Conservation (phyloP, 257 asterid genomes). For the Apocynum venetum region DNA sequence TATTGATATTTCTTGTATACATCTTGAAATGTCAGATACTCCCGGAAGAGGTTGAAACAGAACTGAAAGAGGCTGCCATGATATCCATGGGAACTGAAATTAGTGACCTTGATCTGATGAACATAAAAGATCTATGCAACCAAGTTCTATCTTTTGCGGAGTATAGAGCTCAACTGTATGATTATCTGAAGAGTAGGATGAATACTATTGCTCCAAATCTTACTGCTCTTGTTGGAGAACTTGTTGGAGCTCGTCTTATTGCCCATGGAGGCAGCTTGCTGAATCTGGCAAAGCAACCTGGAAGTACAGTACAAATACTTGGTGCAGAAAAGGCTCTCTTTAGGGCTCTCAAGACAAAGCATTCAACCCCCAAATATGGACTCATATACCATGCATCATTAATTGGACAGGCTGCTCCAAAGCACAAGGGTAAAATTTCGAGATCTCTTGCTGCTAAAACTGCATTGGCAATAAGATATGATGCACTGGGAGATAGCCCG, state of each 20-base stretch:
- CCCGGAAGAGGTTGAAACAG: conserved; percentile 73
- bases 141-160: conserved; percentile 83
- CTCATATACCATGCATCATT: conserved; percentile 90
- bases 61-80: conserved; percentile 73
- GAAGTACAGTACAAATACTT: conserved; percentile 89
- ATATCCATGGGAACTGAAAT: conserved; percentile 98
- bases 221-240: conserved; percentile 92
- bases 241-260: conserved; percentile 91
- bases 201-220: conserved; percentile 91
- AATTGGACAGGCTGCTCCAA: conserved; percentile 92
- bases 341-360: conserved; percentile 87
- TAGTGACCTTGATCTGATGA: conserved; percentile 76
- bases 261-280: conserved; percentile 93
- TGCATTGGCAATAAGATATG: conserved; percentile 75
- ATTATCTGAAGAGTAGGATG: conserved; percentile 85
- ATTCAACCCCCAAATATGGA: conserved; percentile 87
- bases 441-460: conserved; percentile 86
- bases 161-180: conserved; percentile 79
- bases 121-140: conserved; percentile 76
- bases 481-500: conserved; percentile 75
- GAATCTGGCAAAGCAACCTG: conserved; percentile 95
- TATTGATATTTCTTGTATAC: neutral
- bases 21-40: conserved; percentile 41
- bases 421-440: conserved; percentile 88
- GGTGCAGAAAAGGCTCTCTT: conserved; percentile 95